Percentiles rank a stretch among this genome's conserved stretches.
These are phyloP conservation scores for Achlya hypogyna DNA, from an alignment of 352 stramenopile genomes.

Conservation along the genomic window DNA sequence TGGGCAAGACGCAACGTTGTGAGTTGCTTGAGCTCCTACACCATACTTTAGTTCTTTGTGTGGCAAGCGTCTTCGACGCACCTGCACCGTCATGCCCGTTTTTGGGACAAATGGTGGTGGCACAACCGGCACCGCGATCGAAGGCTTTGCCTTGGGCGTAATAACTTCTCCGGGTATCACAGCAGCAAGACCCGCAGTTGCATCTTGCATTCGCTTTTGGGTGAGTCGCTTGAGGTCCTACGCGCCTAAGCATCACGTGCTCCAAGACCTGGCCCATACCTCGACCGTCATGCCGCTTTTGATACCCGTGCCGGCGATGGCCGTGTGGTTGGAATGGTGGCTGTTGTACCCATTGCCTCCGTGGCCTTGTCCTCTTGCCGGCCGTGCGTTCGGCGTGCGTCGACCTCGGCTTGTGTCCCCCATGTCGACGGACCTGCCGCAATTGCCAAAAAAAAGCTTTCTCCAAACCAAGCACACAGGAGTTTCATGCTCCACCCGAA, in stretches of 20 bases:
- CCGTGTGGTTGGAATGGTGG: background rate
- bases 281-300: constrained; percentile 86
- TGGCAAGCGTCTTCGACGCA: background rate
- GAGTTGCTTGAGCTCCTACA: constrained; percentile 66
- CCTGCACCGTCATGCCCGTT: constrained; percentile 74
- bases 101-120: constrained; percentile 46
- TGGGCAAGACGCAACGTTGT: constrained; percentile 51
- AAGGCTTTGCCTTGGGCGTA: constrained; percentile 36
- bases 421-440: background rate
- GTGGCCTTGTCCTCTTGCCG: constrained; percentile 1
- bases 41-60: background rate
- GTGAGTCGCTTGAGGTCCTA: constrained; percentile 74
- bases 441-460: constrained; percentile 1
- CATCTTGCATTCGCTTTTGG: constrained; percentile 77
- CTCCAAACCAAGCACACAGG: background rate
- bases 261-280: constrained; percentile 11
- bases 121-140: constrained; percentile 50
- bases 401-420: constrained; percentile 13
- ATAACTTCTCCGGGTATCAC: constrained; percentile 5
- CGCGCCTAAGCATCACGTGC: background rate
- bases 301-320: constrained; percentile 62
- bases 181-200: background rate
- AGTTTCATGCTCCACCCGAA: background rate
- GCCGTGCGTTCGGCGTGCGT: constrained; percentile 4
- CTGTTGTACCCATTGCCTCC: background rate